These are phyloP conservation scores for Fraxinus americana DNA, from an alignment of 257 asterid genomes.

Conservation along the genomic window DNA sequence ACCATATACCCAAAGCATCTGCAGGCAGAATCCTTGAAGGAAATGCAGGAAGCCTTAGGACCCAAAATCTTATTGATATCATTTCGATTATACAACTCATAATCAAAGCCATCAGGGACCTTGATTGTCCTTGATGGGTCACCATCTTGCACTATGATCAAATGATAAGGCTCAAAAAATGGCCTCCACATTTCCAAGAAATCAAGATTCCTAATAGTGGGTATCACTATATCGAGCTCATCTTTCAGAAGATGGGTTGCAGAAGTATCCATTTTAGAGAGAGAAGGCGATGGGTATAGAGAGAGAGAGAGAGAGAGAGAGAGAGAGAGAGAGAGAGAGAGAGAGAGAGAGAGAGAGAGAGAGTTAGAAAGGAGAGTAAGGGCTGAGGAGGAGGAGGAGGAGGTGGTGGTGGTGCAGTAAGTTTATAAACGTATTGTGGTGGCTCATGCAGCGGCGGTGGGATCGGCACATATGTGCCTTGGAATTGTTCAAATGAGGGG, in stretches of 20 bases:
- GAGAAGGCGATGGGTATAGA: not conserved
- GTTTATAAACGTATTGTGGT: conserved; percentile 23
- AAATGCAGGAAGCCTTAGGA: conserved; percentile 78
- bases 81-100: conserved; percentile 78
- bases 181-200: conserved; percentile 98
- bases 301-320: not conserved
- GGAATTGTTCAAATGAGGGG: conserved; percentile 45
- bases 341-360: not conserved
- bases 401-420: no score
- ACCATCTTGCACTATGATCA: conserved; percentile 92
- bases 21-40: conserved; percentile 96
- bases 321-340: not conserved
- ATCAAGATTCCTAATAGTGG: conserved; percentile 85
- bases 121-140: conserved; percentile 78
- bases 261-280: conserved; percentile 44
- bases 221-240: conserved; percentile 88
- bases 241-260: conserved; percentile 63
- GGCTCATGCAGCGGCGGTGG: conserved; percentile 32
- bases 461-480: conserved; percentile 32
- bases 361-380: not conserved
- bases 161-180: conserved; percentile 72
- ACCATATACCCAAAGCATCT: conserved; percentile 94
- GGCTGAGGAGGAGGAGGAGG: not conserved
- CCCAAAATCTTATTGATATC: conserved; percentile 82
- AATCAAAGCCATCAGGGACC: conserved; percentile 81